Evolutionary conservation across 2,329 filamentous ascomycete genomes (phyloP).

Genomic region (Pestalotiopsis sp.): DNA sequence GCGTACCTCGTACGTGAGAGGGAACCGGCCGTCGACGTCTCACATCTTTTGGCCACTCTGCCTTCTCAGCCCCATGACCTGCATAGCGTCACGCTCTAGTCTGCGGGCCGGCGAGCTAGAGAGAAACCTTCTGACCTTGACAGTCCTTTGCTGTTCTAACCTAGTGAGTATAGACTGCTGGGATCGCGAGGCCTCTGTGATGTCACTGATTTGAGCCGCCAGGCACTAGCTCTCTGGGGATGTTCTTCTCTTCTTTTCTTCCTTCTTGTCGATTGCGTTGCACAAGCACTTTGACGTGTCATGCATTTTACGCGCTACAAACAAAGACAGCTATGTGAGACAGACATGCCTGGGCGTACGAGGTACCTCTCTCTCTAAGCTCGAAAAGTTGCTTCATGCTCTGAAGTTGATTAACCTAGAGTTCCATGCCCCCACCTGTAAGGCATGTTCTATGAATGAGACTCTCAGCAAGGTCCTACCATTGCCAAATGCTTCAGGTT

Average conservation of each 20-base stretch:
- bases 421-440: slow-evolving; percentile 2
- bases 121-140: background rate
- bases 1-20: background rate
- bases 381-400: background rate
- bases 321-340: too few species aligned
- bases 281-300: background rate
- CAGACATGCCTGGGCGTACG: too few species aligned
- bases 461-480: background rate
- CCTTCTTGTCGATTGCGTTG: background rate
- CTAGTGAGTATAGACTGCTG: background rate
- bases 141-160: background rate
- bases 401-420: background rate
- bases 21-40: background rate
- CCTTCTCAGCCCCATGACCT: background rate
- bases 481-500: too few species aligned
- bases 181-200: background rate
- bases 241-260: background rate
- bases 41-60: background rate
- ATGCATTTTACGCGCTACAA: too few species aligned
- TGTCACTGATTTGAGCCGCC: background rate
- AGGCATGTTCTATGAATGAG: background rate
- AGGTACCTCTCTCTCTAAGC: too few species aligned
- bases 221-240: background rate
- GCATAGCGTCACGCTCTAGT: background rate
- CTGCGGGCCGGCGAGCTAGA: background rate